Evolutionary conservation across 495 filamentous ascomycete species (phyloP).

Genomic region (Penicillium bovifimosum): DNA sequence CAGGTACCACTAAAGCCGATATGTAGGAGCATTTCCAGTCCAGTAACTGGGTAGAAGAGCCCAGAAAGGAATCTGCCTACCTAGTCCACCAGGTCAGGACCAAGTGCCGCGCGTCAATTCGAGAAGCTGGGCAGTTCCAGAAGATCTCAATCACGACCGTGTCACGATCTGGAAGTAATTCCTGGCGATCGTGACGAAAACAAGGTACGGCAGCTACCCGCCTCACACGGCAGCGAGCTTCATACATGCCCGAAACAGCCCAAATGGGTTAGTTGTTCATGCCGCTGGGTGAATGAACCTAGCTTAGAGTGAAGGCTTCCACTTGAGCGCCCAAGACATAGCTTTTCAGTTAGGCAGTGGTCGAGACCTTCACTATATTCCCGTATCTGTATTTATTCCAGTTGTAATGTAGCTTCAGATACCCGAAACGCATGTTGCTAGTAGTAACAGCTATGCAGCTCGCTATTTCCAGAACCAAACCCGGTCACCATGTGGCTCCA

Average conservation of each 20-base stretch:
- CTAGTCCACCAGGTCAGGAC: conserved; percentile 48
- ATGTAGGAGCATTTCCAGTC: background rate
- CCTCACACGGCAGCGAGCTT: conserved; percentile 7
- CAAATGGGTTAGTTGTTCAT: conserved; percentile 63
- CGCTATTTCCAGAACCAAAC: conserved; percentile 55
- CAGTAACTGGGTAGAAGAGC: background rate
- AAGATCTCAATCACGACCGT: conserved; percentile 62
- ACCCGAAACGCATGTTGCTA: conserved; percentile 16
- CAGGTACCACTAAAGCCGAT: conserved; percentile 16
- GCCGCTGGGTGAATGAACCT: conserved; percentile 46
- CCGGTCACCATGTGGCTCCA: conserved; percentile 70
- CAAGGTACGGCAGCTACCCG: conserved; percentile 45
- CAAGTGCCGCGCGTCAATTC: conserved; percentile 41
- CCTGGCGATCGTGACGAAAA: conserved; percentile 53
- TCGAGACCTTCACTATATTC: background rate
- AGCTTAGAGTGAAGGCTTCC: background rate
- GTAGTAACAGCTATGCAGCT: conserved; percentile 64
- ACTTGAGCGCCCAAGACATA: background rate
- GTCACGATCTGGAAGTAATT: conserved; percentile 63
- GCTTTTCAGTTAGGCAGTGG: background rate
- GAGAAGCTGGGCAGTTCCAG: conserved; percentile 60
- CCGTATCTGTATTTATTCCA: background rate
- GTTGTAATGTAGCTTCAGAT: background rate
- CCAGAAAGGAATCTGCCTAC: background rate
- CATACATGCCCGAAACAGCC: background rate